A percentile compares a stretch with the other conserved stretches of the same genome.
phyloP scores from a whole-genome alignment of 345 rosid genomes.

The Geranium rotundifolium region DNA sequence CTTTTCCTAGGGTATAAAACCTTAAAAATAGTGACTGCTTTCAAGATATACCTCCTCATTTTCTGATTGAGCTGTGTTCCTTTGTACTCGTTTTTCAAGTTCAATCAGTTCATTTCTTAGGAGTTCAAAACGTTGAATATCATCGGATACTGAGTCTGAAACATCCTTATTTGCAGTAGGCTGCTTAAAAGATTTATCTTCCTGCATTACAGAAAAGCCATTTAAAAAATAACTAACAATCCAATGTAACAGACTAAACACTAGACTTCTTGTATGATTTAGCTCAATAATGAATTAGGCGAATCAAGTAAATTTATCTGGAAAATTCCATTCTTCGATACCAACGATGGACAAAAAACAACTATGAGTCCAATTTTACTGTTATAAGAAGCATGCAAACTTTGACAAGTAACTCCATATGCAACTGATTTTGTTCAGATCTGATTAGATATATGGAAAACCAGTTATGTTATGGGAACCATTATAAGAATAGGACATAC shows the following conservation, averaged over 20 bases:
- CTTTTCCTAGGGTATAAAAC: background rate
- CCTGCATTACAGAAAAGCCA: slow-evolving; percentile 32
- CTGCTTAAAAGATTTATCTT: slow-evolving; percentile 26
- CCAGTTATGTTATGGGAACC: background rate
- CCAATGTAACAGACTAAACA: slow-evolving; percentile 1
- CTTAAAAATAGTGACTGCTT: background rate
- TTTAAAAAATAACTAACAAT: slow-evolving; percentile 6
- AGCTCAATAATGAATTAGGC: background rate
- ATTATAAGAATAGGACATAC: slow-evolving; percentile 19
- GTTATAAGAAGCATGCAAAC: background rate
- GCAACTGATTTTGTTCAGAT: background rate
- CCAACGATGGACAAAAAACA: background rate
- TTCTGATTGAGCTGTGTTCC: slow-evolving; percentile 53
- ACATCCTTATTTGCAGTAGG: slow-evolving; percentile 21
- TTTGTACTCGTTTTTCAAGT: slow-evolving; percentile 84
- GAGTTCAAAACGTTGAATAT: slow-evolving; percentile 65
- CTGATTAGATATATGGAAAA: background rate
- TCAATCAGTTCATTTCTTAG: slow-evolving; percentile 81
- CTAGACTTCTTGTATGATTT: background rate
- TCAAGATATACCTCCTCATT: slow-evolving; percentile 44
- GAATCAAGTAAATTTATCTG: slow-evolving; percentile 7
- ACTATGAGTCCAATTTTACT: background rate
- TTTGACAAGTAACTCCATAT: background rate
- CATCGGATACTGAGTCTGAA: slow-evolving; percentile 42
- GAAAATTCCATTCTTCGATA: background rate